Base-by-base conservation (phyloP, 2,329 filamentous ascomycete species). In the Colletotrichum nymphaeae region DNA sequence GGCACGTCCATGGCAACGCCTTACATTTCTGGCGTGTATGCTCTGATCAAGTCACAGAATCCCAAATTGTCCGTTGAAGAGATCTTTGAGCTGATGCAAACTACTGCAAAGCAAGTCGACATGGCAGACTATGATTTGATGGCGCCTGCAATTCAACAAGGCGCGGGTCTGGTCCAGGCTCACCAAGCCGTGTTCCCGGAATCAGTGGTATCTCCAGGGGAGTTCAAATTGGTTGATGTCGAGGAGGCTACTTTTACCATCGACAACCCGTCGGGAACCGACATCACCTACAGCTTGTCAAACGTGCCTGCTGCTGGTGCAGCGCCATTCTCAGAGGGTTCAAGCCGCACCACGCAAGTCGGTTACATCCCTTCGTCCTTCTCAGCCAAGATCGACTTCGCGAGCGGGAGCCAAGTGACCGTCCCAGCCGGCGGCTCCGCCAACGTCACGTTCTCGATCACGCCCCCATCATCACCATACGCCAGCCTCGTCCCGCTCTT, bases 181-280 rank as follows among this genome's bases (percentile, higher is more conserved):
- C 63, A 66, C 46, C 56, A 74, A 2, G 72, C 74, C 2, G 35
- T 73, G 1, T 67, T 67, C 16, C 52, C 63, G 19, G 66, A 28
- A 37, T 56, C 72, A 1, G 14, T 69, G 42, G 86, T 85, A 8
- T 88, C 88, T 12, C 89, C 87, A 77, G 80, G 93, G 12, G 86
- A 88, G 4, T 91, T 92, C 81, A 92, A 92, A 78, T 90, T 93
- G 78, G 90, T 90, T 0, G 88, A 88, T 75, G 78, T 91, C 82
- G 86, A 90, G 69, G 79, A 80, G 53, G 79, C 82, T 9, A 82
- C 81, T 1, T 90, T 93, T 77, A 86, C 83, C 28, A 84, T 93
- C 75, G 84, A 80, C 76, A 93, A 93, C 81, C 83, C 83, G 3
- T 88, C 87, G 42, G 79, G 80, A 11, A 81, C 83, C 28, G 79